Evolutionary conservation across 148 eudicot genomes (phyloP).

Genomic region (Rhododendron vialii): DNA sequence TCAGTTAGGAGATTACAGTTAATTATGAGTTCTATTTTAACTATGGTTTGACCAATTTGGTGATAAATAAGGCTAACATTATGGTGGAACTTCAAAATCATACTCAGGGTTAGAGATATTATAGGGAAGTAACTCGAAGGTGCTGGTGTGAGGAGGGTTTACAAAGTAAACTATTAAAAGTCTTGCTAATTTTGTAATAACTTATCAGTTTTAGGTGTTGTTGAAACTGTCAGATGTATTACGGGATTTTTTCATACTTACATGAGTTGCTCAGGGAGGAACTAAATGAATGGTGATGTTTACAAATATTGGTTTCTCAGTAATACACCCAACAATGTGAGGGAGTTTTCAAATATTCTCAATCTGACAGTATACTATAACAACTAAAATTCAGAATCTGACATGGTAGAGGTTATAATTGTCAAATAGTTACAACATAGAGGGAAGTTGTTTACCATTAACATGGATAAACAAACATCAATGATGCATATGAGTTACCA

Average conservation of each 20-base stretch:
- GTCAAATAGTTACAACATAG: background rate
- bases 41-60: no score
- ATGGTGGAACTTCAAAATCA: background rate
- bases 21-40: background rate
- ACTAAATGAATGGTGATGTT: background rate
- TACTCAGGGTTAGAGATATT: background rate
- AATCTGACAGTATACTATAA: background rate
- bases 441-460: background rate
- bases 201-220: background rate
- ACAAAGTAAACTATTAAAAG: background rate
- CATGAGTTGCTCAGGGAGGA: background rate
- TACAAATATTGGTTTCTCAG: background rate
- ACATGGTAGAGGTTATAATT: background rate
- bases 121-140: background rate
- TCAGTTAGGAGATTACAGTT: background rate
- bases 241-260: background rate
- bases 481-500: background rate
- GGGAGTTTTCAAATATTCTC: background rate
- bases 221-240: background rate
- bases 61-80: background rate
- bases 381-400: background rate
- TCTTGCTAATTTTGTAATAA: no score
- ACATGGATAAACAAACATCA: background rate
- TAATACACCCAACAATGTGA: background rate
- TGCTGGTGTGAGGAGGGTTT: background rate